Evolutionary conservation across 192 early-diverging fungal genomes (phyloP), one percentile per base, ranked within the genome.

Genomic region (Mortierella claussenii): DNA sequence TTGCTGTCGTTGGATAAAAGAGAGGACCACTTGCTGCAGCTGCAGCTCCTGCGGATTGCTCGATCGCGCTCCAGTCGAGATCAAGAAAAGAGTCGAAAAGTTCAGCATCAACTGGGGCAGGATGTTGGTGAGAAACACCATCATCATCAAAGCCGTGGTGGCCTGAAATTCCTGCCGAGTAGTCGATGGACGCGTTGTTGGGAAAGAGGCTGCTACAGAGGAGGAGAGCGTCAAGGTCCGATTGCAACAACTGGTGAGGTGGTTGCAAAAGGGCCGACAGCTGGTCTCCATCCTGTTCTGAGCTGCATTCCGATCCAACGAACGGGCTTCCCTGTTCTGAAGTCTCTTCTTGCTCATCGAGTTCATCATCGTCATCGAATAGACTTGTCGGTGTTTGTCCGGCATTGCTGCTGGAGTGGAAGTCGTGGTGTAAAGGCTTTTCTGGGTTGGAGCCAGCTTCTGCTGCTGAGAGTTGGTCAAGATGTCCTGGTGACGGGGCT

Each of bases 31-130:
- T 52, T 76, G 64, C 52, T 49, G 64, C 52, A 76, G 48, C 42
- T 49, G 59, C 37, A 43, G 73, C 45, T 76, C 64, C 64, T 76
- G 63, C 55, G 51, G 73, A 67, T 54, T 66, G 65, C 58, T 76
- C 64, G 64, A 67, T 76, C 37, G 65, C 40, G 66, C 53, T 68
- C 75, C 79, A 78, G 63, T 85, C 69, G 78, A 83, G 69, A 65
- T 79, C 75, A 71, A 79, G 60, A 82, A 79, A 79, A 79, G 69
- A 75, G 67, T 82, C 80, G 75, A 82, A 68, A 78, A 82, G 65
- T 67, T 82, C 80, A 82, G 63, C 65, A 82, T 69, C 62, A 79
- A 33, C 67, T 79, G 80, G 20, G 75, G 75, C 80, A 79, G 75
- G 48, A 76, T 68, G 52, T 26, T 69, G 58, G 71, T 49, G 37